These are phyloP conservation scores for Curvularia verruculosa DNA, from an alignment of 2,329 filamentous ascomycete genomes.

Conservation along the genomic window DNA sequence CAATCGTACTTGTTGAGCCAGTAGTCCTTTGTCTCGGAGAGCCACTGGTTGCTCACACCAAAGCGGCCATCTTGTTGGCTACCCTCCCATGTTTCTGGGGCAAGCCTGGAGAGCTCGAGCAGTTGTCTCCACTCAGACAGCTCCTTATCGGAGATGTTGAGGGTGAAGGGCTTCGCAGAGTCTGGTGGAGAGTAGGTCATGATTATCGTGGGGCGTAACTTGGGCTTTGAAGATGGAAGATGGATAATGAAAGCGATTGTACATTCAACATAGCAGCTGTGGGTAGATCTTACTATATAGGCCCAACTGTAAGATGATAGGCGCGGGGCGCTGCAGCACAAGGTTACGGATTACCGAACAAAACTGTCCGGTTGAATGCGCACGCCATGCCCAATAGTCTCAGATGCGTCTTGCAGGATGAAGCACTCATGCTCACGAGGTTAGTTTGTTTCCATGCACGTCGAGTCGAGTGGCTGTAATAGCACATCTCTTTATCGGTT, in stretches of 20 bases:
- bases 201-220: constrained; percentile 1
- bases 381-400: not conserved
- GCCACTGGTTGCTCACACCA: constrained; percentile 45
- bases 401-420: not conserved
- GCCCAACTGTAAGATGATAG: not conserved
- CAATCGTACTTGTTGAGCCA: constrained; percentile 49
- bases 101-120: constrained; percentile 43
- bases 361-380: not conserved
- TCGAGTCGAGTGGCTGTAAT: not conserved
- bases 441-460: not conserved
- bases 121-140: constrained; percentile 47
- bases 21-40: constrained; percentile 44
- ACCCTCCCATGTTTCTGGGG: constrained; percentile 40
- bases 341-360: not conserved
- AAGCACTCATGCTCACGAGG: not conserved
- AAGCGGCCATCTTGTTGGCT: constrained; percentile 33
- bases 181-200: constrained; percentile 44
- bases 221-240: not conserved
- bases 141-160: constrained; percentile 41
- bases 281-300: not conserved
- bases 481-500: not conserved
- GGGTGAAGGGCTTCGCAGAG: constrained; percentile 42
- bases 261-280: too few species aligned
- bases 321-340: not conserved
- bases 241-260: too few species aligned